Percentiles rank a stretch among this genome's conserved stretches.
Conservation (phyloP, 2,329 filamentous ascomycete genomes). For the Lecanicillium sp. region DNA sequence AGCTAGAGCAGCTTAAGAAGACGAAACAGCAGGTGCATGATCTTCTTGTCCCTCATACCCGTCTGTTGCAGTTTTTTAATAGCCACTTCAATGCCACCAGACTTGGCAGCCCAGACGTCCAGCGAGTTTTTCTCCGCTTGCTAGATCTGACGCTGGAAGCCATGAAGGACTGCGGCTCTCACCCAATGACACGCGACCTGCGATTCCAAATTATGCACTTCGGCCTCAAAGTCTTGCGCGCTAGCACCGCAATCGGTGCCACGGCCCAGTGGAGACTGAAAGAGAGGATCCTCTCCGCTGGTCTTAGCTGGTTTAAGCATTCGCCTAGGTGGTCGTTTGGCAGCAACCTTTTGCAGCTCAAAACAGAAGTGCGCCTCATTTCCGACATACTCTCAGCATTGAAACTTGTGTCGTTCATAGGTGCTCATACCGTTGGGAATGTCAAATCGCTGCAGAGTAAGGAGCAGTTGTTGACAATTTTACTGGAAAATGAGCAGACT, state of each 20-base stretch:
- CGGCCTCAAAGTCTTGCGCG: slow-evolving; percentile 66
- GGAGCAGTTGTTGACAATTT: slow-evolving; percentile 70
- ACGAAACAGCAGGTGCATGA: slow-evolving; percentile 74
- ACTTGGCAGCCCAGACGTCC: slow-evolving; percentile 73
- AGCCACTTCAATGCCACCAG: slow-evolving; percentile 93
- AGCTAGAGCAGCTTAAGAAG: slow-evolving; percentile 65
- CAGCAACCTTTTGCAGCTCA: slow-evolving; percentile 85
- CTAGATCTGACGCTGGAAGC: slow-evolving; percentile 72
- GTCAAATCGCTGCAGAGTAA: slow-evolving; percentile 65
- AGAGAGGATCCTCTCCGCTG: slow-evolving; percentile 80
- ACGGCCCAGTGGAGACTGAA: slow-evolving; percentile 73
- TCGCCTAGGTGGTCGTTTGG: slow-evolving; percentile 90
- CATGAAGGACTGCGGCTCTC: slow-evolving; percentile 59
- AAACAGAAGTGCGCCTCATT: slow-evolving; percentile 80
- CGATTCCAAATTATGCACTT: slow-evolving; percentile 84
- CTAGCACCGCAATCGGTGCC: slow-evolving; percentile 57
- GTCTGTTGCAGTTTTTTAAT: slow-evolving; percentile 77
- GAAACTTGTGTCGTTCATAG: slow-evolving; percentile 54
- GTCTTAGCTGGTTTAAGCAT: slow-evolving; percentile 78
- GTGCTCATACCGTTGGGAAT: slow-evolving; percentile 39
- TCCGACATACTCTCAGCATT: slow-evolving; percentile 64
- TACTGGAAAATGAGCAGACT: slow-evolving; percentile 77
- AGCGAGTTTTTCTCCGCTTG: slow-evolving; percentile 73
- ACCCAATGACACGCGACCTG: slow-evolving; percentile 86
- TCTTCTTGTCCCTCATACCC: slow-evolving; percentile 76